Evolutionary conservation across 148 eudicot species (phyloP), one percentile per base, ranked within the genome.

Genomic region (Silene latifolia): DNA sequence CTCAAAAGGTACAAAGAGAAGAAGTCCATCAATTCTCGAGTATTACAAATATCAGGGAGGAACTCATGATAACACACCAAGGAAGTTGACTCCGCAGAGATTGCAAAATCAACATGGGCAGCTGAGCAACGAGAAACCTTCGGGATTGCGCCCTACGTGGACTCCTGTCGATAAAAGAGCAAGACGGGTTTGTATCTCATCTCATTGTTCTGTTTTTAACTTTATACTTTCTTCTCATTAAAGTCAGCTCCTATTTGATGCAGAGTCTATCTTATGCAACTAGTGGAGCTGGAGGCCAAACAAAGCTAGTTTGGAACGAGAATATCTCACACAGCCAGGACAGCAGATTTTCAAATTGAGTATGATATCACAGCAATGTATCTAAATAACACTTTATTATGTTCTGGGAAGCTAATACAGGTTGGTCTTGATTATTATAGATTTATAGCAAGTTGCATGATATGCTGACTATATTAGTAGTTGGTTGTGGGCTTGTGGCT

Each of bases 121-220:
- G 60, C 77, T 85, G 67, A 66, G 82, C 47, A 83, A 80, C 61
- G 85, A 88, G 78, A 92, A 85, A 75, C 61, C 81, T 76, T 72
- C 78, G 62, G 80, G 78, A 56, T 73, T 44, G 73, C 57, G 72
- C 59, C 74, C 82, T 61, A 24, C 88, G 35, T 84, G 78, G 87
- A 90, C 99, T 74, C 99, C 99, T 62, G 67, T 69, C 73, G 99
- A 96, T 76, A 96, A 96, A 85, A 88, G 86, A 86, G 94, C 97
- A 79, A 86, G 82, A 63, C 83, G 76, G 98, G 99, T 96, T 39
- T 15, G 87, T 80, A 63, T 63, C 72, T 72, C 57, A 47, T 25
- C 56, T 65, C 4, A 44, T 73, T 35, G 39, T 11, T 78, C 63
- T 23, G 56, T 59, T 57, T 19, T 68, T 20, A 24, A 0, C 0